Conservation (phyloP, 805 yeast genomes). For the Alloascoidea hylecoeti region DNA sequence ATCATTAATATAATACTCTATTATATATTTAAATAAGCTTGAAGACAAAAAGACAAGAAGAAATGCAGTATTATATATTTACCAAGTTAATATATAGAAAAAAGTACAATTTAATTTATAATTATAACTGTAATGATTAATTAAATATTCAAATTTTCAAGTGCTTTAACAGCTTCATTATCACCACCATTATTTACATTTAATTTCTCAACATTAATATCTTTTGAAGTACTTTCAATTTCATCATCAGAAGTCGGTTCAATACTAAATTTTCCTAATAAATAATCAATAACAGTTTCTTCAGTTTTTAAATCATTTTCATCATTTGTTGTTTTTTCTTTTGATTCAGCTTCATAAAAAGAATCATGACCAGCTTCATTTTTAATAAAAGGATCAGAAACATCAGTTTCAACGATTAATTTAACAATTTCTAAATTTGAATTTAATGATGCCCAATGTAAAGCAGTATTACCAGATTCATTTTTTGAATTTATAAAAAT, state of each 20-base stretch:
- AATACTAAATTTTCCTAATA: constrained; percentile 58
- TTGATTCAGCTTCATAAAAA: constrained; percentile 79
- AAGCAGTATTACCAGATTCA: constrained; percentile 81
- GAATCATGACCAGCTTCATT: constrained; percentile 72
- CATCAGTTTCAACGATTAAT: constrained; percentile 54
- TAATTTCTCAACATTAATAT: no score
- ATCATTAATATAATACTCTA: no score
- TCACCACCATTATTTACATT: no score
- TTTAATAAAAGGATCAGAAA: constrained; percentile 70
- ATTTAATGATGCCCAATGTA: constrained; percentile 92
- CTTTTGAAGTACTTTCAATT: no score
- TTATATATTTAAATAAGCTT: no score
- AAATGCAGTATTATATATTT: no score
- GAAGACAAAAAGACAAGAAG: no score
- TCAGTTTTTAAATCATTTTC: constrained; percentile 78
- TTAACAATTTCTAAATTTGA: constrained; percentile 69
- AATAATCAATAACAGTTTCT: constrained; percentile 65
- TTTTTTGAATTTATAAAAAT: constrained; percentile 38
- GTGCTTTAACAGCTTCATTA: no score
- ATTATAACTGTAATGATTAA: no score
- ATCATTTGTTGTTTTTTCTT: constrained; percentile 45
- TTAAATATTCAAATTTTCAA: no score
- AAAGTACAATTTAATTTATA: no score
- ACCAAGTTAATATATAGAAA: no score
- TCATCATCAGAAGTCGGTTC: constrained; percentile 28